These are phyloP conservation scores for Limtongia smithiae DNA, from an alignment of 805 yeast genomes.

Conservation along the genomic window DNA sequence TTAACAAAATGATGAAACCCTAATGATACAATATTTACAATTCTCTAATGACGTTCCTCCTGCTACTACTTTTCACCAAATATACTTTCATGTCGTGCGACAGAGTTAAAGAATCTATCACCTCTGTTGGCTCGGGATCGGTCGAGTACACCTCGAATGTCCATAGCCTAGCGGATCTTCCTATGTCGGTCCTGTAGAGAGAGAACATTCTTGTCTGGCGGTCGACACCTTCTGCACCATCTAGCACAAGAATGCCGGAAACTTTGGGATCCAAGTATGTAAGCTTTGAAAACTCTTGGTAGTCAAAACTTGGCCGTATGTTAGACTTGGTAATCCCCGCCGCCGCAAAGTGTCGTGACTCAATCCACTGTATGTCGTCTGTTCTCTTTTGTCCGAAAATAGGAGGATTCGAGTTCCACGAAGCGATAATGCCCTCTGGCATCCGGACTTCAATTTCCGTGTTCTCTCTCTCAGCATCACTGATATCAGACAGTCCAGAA, in stretches of 20 bases:
- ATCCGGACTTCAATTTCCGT: not conserved
- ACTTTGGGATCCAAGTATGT: not conserved
- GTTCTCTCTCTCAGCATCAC: not conserved
- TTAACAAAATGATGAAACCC: too few relatives aligned
- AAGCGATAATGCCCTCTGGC: not conserved
- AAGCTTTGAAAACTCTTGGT: not conserved
- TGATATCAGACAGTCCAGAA: too few relatives aligned
- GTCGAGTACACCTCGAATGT: constrained; percentile 1
- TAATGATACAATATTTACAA: not conserved
- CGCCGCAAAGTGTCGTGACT: too few relatives aligned
- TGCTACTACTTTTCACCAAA: not conserved
- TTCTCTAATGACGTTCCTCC: too few relatives aligned
- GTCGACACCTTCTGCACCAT: not conserved
- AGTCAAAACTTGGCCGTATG: not conserved
- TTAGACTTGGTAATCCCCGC: not conserved
- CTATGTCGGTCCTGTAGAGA: constrained; percentile 1
- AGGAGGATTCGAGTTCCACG: too few relatives aligned
- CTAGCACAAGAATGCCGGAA: not conserved
- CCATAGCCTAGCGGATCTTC: constrained; percentile 1
- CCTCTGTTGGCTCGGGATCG: not conserved
- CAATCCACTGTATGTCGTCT: too few relatives aligned
- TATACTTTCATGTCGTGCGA: not conserved
- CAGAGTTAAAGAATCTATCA: not conserved
- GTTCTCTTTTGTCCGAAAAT: too few relatives aligned
- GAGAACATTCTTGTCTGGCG: not conserved